These are phyloP conservation scores for Nakazawaea populi DNA, from an alignment of 805 yeast genomes.

Conservation along the genomic window DNA sequence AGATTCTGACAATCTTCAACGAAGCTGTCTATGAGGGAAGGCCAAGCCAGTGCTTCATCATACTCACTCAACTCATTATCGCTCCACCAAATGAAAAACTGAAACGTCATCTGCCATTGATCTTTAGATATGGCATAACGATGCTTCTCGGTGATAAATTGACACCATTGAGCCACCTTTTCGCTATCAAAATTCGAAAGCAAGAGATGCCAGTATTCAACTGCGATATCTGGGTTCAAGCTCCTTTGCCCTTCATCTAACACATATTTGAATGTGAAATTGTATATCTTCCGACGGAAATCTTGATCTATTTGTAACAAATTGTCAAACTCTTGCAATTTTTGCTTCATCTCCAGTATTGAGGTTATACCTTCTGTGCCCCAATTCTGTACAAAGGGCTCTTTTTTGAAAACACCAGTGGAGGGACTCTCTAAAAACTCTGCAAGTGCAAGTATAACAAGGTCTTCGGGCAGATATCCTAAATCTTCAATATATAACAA, in stretches of 20 bases:
- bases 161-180: slow-evolving; percentile 50
- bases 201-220: slow-evolving; percentile 73
- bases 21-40: slow-evolving; percentile 78
- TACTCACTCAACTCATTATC: slow-evolving; percentile 49
- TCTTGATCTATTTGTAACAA: slow-evolving; percentile 28
- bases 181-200: slow-evolving; percentile 30
- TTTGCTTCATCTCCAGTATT: slow-evolving; percentile 41
- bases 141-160: slow-evolving; percentile 39
- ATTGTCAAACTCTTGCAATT: slow-evolving; percentile 25
- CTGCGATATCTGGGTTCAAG: slow-evolving; percentile 54
- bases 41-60: slow-evolving; percentile 89
- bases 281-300: slow-evolving; percentile 56
- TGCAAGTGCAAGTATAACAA: slow-evolving; percentile 63
- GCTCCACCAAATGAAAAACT: slow-evolving; percentile 50
- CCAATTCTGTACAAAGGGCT: slow-evolving; percentile 58
- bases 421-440: slow-evolving; percentile 60
- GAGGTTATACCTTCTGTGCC: slow-evolving; percentile 22
- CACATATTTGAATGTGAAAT: slow-evolving; percentile 63
- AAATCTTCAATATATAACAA: slow-evolving; percentile 60
- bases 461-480: slow-evolving; percentile 69
- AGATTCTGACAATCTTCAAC: slow-evolving; percentile 40
- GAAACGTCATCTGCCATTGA: slow-evolving; percentile 79
- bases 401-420: slow-evolving; percentile 53
- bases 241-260: slow-evolving; percentile 55
- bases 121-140: slow-evolving; percentile 58